Evolutionary conservation across 192 early-diverging fungal species (phyloP), one percentile per base, ranked within the genome.

Genomic region (Dimargaris verticillata): DNA sequence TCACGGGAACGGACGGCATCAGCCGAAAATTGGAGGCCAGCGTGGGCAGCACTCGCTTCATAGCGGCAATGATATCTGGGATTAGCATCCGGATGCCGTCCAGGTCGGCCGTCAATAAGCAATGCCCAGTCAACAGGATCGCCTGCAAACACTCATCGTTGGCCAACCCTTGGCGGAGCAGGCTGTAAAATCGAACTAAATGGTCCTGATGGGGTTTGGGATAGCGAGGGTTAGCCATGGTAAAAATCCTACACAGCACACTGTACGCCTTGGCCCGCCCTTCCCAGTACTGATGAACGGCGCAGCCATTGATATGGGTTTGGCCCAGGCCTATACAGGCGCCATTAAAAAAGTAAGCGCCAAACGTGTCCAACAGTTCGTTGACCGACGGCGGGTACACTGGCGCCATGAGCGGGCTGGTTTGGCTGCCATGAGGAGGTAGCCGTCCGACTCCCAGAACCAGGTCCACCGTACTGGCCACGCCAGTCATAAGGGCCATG

Each of bases 341-440:
- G 0, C 83, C 83, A 38, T 86, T 83, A 76, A 91, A 91, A 11
- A 93, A 70, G 79, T 82, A 88, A 0, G 67, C 58, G 1, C 86
- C 88, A 80, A 90, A 89, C 83, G 91, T 89, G 60, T 82, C 71
- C 51, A 93, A 74, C 11, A 93, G 49, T 0, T 85, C 87, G 60
- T 88, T 90, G 18, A 85, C 86, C 68, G 89, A 74, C 0, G 83
- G 76, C 18, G 71, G 65, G 13, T 68, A 62, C 0, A 66, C 63
- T 45, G 53, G 12, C 42, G 54, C 52, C 26, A 22, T 7, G 26
- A 46, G 51, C 33, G 42, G 41, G n/a, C 49, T 33, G 48, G 47
- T 17, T 17, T 9, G 6, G 53, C 20, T 18, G 59, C 47, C 28
- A 5, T 25, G 14, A 51, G 28, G n/a, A 57, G 66, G 28, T 62